Evolutionary conservation across 176 grass and related monocot genomes (phyloP).

Genomic region (Bonia amplexicaulis): DNA sequence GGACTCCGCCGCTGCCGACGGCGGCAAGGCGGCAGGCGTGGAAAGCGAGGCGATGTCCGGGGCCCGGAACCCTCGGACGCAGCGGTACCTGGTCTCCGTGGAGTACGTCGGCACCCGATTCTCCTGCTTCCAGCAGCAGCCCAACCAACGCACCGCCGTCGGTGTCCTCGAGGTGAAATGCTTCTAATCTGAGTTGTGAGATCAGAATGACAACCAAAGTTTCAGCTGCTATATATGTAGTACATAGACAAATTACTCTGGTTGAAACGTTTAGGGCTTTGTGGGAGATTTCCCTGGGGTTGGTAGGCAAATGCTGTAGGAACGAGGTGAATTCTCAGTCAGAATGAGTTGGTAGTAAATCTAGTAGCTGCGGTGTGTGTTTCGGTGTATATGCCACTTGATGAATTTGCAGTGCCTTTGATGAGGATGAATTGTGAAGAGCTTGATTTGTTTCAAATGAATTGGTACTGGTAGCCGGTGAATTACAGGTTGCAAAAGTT

Average conservation of each 20-base stretch:
- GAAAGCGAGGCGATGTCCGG: conserved; percentile 25
- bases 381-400: background rate
- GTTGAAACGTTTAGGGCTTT: background rate
- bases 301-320: background rate
- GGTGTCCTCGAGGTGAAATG: conserved; percentile 76
- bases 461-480: background rate
- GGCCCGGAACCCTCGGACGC: conserved; percentile 42
- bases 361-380: background rate
- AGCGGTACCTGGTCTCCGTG: conserved; percentile 82
- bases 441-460: background rate
- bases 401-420: background rate
- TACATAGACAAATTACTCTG: background rate
- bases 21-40: background rate
- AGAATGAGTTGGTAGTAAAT: background rate
- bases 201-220: background rate
- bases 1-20: background rate
- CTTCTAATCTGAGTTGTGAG: background rate
- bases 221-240: background rate
- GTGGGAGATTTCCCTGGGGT: background rate
- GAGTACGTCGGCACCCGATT: conserved; percentile 88
- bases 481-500: background rate
- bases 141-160: conserved; percentile 72
- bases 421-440: background rate
- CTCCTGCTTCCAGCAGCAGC: conserved; percentile 82
- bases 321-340: background rate